These are phyloP conservation scores for Saitoella complicata DNA, from an alignment of 805 yeast genomes.

Conservation along the genomic window DNA sequence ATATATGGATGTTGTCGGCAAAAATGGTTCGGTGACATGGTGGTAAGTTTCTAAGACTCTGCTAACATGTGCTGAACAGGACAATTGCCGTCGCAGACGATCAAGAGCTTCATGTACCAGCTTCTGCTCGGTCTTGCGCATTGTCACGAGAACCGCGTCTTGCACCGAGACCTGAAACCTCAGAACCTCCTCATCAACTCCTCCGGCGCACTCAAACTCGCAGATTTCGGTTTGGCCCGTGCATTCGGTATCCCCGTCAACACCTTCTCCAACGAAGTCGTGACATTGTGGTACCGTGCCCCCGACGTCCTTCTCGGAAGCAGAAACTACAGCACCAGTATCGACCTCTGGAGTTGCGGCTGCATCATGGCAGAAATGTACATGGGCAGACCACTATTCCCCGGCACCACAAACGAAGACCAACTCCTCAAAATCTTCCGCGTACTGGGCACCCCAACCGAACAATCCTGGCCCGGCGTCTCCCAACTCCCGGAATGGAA, in stretches of 20 bases:
- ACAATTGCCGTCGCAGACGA: conserved; percentile 14
- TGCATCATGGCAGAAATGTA: conserved; percentile 97
- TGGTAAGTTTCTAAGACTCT: conserved; percentile 22
- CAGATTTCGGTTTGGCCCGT: conserved; percentile 92
- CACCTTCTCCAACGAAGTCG: conserved; percentile 94
- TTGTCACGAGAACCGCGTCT: conserved; percentile 72
- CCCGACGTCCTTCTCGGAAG: conserved; percentile 94
- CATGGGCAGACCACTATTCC: conserved; percentile 92
- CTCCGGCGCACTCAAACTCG: conserved; percentile 84
- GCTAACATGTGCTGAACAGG: too few relatives aligned
- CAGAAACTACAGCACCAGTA: conserved; percentile 87
- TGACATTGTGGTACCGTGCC: conserved; percentile 94
- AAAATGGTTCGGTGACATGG: conserved; percentile 55
- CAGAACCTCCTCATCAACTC: conserved; percentile 78
- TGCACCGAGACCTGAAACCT: conserved; percentile 78
- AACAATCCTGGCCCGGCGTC: conserved; percentile 94
- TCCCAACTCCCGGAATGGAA: conserved; percentile 76
- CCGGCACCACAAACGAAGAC: conserved; percentile 93
- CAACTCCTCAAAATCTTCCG: conserved; percentile 83
- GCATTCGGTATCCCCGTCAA: conserved; percentile 97
- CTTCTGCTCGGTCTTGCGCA: conserved; percentile 74
- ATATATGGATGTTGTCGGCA: conserved; percentile 81
- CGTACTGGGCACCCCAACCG: conserved; percentile 92
- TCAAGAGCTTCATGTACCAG: conserved; percentile 89
- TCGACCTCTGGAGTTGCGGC: conserved; percentile 98